Evolutionary conservation across 2,329 filamentous ascomycete genomes (phyloP).

Genomic region (Aspergillus pseudoglaucus): DNA sequence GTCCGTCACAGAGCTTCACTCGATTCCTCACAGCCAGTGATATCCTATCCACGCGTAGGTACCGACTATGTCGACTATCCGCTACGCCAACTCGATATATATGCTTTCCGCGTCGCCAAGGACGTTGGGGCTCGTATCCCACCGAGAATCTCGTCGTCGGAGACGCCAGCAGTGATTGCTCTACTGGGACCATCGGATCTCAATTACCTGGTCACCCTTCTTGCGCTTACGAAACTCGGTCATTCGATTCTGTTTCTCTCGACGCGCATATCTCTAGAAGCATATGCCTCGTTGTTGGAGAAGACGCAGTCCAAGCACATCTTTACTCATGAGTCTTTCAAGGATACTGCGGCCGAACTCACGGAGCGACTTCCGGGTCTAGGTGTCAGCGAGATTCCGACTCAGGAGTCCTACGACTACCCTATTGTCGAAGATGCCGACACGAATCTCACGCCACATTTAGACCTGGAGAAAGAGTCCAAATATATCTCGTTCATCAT

Average conservation of each 20-base stretch:
- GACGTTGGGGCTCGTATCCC: constrained; percentile 14
- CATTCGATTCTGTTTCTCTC: constrained; percentile 51
- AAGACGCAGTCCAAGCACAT: constrained; percentile 35
- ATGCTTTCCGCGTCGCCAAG: constrained; percentile 25
- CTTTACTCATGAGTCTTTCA: constrained; percentile 22
- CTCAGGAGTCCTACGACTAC: constrained; percentile 14
- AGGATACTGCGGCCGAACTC: constrained; percentile 17
- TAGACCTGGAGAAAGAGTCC: constrained; percentile 22
- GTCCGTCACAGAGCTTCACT: constrained; percentile 31
- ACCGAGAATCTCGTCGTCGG: constrained; percentile 18
- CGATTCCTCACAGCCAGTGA: constrained; percentile 30
- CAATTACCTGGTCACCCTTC: constrained; percentile 49
- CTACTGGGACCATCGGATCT: constrained; percentile 50
- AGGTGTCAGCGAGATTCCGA: constrained; percentile 23
- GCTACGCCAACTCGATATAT: constrained; percentile 39
- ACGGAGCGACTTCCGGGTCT: constrained; percentile 12
- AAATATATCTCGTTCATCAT: constrained; percentile 39
- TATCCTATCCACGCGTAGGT: constrained; percentile 42
- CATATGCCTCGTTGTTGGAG: constrained; percentile 44
- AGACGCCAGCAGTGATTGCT: constrained; percentile 37
- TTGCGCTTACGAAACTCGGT: constrained; percentile 51
- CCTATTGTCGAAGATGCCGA: constrained; percentile 11
- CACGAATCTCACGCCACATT: constrained; percentile 15
- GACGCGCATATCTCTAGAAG: constrained; percentile 47
- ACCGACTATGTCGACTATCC: constrained; percentile 45